Evolutionary conservation across 2,329 filamentous ascomycete genomes (phyloP), one percentile per base, ranked within the genome.

Genomic region (Aureobasidium lini): DNA sequence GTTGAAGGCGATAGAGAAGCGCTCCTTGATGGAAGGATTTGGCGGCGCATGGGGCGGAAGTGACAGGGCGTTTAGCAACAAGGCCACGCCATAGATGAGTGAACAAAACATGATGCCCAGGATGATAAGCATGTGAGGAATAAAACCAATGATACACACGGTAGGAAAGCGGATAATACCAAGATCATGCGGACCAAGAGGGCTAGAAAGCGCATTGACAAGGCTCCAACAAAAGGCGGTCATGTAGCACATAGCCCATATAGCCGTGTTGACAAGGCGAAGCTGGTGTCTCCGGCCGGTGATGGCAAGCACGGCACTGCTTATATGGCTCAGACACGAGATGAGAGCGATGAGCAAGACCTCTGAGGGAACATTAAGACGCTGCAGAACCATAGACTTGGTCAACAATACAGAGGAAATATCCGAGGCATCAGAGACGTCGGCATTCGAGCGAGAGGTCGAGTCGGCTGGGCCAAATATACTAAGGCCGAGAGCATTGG

Each of bases 231-330:
- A 75, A 64, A 97, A 91, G 36, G 88, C 87, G 39, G 79, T 79
- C 88, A 97, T 95, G 70, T 95, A 97, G 66, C 89, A 90, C 32
- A 93, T 71, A 0, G 89, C 93, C 90, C 92, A 97, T 63, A 96
- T 84, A 0, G 85, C 89, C 0, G 94, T 97, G 66, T 88, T 95
- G 48, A 92, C 67, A 7, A 99, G 81, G n/a, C 94, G 84, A 66
- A 88, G 90, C 65, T 80, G 85, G 62, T 87, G 82, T 70, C 96
- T 90, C 31, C 90, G 78, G 60, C 90, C 88, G 60, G 94, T 83
- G 0, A 96, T 81, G 4, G 90, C 93, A 2, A 97, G 77, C 1
- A 89, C 65, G 63, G 96, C 91, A 64, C 91, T 96, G 5, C 87
- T 89, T 28, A 96, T 77, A 69, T 95, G 91, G 69, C 91, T 95